These are phyloP conservation scores for Beauveria sp. DNA, from an alignment of 2,329 filamentous ascomycete genomes.

Conservation along the genomic window DNA sequence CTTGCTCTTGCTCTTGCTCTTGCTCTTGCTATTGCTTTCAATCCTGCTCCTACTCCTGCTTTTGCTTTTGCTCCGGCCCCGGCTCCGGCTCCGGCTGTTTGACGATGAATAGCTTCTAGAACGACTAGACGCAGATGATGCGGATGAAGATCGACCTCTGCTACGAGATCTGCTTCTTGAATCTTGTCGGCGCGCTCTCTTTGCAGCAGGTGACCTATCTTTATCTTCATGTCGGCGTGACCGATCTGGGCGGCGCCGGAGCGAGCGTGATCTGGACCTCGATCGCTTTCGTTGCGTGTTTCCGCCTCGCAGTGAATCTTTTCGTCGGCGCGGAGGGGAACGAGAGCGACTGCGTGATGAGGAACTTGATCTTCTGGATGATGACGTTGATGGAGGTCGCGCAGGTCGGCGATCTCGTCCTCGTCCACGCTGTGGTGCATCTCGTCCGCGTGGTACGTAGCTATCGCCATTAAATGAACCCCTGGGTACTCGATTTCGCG, in stretches of 20 bases:
- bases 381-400: constrained; percentile 28
- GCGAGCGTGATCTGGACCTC: constrained; percentile 23
- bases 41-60: constrained; percentile 20
- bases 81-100: constrained; percentile 26
- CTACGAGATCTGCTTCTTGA: constrained; percentile 40
- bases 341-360: constrained; percentile 24
- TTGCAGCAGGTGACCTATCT: constrained; percentile 35
- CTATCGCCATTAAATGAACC: constrained; percentile 42
- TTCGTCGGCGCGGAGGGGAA: constrained; percentile 27
- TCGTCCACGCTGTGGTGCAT: constrained; percentile 32
- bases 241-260: constrained; percentile 22
- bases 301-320: constrained; percentile 25
- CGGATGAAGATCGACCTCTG: constrained; percentile 29
- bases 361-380: constrained; percentile 25
- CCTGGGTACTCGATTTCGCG: constrained; percentile 34
- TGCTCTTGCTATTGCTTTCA: constrained; percentile 11
- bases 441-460: constrained; percentile 44
- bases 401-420: constrained; percentile 24
- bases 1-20: constrained; percentile 9
- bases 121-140: constrained; percentile 29
- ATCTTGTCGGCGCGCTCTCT: constrained; percentile 43
- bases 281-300: constrained; percentile 31
- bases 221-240: constrained; percentile 16
- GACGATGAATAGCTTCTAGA: constrained; percentile 35
- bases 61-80: constrained; percentile 21